Conservation (phyloP, 495 filamentous ascomycete genomes). For the Penicillium robsamsonii region DNA sequence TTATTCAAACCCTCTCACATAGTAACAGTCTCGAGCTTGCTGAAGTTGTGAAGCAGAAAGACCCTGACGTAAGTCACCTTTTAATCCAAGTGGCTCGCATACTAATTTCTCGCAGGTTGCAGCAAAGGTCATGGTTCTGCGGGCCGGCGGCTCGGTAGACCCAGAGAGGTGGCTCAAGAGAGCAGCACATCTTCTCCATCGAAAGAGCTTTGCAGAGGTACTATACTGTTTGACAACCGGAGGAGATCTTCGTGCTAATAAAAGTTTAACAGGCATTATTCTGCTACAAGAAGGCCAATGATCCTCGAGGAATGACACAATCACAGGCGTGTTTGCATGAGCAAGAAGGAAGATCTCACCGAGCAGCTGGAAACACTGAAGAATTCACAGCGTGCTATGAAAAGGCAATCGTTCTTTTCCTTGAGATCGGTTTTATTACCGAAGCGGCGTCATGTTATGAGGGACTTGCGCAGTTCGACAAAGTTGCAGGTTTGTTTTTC, state of each 20-base stretch:
- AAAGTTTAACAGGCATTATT: slow-evolving; percentile 11
- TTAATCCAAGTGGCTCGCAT: neutral
- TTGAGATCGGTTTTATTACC: slow-evolving; percentile 2
- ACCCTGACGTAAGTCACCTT: slow-evolving; percentile 6
- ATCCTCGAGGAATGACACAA: slow-evolving; percentile 12
- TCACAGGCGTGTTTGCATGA: slow-evolving; percentile 19
- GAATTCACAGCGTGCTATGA: slow-evolving; percentile 6
- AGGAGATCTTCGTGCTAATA: neutral
- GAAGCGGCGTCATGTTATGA: slow-evolving; percentile 15
- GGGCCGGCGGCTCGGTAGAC: slow-evolving; percentile 17
- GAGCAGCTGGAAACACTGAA: slow-evolving; percentile 9
- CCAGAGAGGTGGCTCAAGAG: slow-evolving; percentile 17
- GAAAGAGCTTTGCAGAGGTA: slow-evolving; percentile 19
- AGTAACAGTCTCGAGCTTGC: slow-evolving; percentile 3
- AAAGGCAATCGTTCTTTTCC: slow-evolving; percentile 18
- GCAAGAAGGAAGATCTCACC: slow-evolving; percentile 16
- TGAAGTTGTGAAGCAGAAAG: slow-evolving; percentile 18
- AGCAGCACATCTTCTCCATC: slow-evolving; percentile 16
- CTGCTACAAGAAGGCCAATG: slow-evolving; percentile 18
- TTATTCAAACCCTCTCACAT: slow-evolving; percentile 13
- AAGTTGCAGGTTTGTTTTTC: slow-evolving; percentile 15
- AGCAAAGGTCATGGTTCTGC: slow-evolving; percentile 13
- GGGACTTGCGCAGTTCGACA: slow-evolving; percentile 12
- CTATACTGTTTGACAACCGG: neutral
- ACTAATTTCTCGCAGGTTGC: slow-evolving; percentile 6